Evolutionary conservation across 129 eudicot genomes (phyloP), one percentile per base, ranked within the genome.

Genomic region (Flaveria linearis): DNA sequence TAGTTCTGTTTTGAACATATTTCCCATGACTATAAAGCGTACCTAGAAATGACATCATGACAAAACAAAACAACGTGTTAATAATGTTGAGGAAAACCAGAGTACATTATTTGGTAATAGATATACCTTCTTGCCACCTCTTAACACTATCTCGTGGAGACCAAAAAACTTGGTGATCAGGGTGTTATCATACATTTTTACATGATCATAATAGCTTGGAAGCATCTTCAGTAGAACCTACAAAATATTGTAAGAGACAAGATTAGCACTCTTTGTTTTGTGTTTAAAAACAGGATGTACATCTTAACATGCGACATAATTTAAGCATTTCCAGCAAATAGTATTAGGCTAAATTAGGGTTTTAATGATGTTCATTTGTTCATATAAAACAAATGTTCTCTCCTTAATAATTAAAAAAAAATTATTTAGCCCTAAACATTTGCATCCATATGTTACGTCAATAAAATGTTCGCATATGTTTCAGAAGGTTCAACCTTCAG

Each of bases 11-110:
- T 87, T 83, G 25, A 95, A 95, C 99, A 95, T 95, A 79, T 95
- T 95, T 73, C 99, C 99, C 99, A 95, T 91, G 73, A 95, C 97
- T 74, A 95, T 86, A 82, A 95, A 95, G 12, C 99, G 89, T 50
- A 87, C 96, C 99, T 95, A 85, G 8, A 83, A 76, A 78, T 18
- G 46, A 20, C 68, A 73, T 43, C 16, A 73, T 49, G 28, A 13
- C 18, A 15, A 79, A 13, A 66, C 73, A n/a, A 12, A 41, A 33
- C 23, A 41, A 33, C 23, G 5, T 7, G 52, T 39, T 57, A 61
- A 46, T 52, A 49, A 58, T 15, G 65, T 36, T 45, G 50, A 70
- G 65, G 17, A 73, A 43, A 78, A 74, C 64, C 25, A 67, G 39
- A 69, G 73, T 22, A 53, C 58, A 23, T 67, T 2, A 23, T 56